Evolutionary conservation across 768 basidiomycete species (phyloP), one percentile per base, ranked within the genome.

Genomic region (Pisolithus orientalis): DNA sequence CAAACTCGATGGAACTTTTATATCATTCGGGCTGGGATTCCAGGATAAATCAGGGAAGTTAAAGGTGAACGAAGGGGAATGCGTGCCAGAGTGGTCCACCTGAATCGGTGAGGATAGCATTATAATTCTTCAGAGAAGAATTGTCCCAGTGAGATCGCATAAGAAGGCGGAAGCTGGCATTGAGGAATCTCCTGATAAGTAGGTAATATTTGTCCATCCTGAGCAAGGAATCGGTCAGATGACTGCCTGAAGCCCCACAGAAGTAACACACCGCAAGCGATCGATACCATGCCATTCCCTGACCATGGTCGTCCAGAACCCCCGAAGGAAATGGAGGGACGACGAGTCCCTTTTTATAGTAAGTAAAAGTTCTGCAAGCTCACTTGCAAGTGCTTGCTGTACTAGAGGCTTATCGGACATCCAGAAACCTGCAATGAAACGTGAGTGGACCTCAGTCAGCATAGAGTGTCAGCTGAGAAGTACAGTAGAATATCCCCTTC

Each of bases 381-480:
- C 90, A 14, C 78, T 75, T 0, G 95, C 92, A 14, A 99, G 78
- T 13, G 84, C 85, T 65, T 98, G 95, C 65, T 98, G 95, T 7
- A 97, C 89, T 8, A 94, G 78, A 4, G 94, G 94, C 65, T 98
- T 99, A 71, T 99, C 95, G 9, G 94, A 97, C 94, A 97, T 97
- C 94, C 95, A 99, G 71, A 94, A 98, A 65, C 95, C 94, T 96
- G 39, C 5, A 3, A 28, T 0, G 39, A 28, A 53, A 37, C 13
- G 6, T 60, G 53, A 57, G 37, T 44, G 6, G n/a, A 29, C 50
- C 45, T 39, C 27, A 31, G 16, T 4, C 31, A 44, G 27, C 3
- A 32, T 21, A 27, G 24, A 5, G 40, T 25, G 17, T 24, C 13
- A 39, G 16, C 6, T 45, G 25, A 32, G 5, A 69, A 83, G 8